phyloP scores from a whole-genome alignment of 257 asterid genomes.

The Solanum sejunctum region DNA sequence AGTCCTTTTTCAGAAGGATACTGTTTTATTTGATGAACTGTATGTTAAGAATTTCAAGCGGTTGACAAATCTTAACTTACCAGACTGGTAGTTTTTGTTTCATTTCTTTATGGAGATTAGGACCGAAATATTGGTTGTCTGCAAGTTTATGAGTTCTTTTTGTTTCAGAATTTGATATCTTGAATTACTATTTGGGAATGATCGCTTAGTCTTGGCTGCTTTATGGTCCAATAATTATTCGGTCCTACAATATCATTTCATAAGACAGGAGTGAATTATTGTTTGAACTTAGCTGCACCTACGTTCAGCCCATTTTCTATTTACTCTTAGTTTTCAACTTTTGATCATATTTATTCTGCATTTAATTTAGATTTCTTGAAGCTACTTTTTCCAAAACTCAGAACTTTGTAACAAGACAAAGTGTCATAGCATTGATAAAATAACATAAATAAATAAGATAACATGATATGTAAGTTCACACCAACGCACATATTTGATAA shows the following conservation, averaged over 20 bases:
- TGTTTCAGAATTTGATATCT: not conserved
- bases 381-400: not conserved
- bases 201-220: not conserved
- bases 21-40: not conserved
- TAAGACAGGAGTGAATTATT: not conserved
- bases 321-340: not conserved
- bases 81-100: not conserved
- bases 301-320: not conserved
- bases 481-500: not conserved
- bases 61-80: not conserved
- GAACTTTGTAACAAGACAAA: not conserved
- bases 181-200: not conserved
- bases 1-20: not conserved
- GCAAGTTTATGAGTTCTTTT: not conserved
- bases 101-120: not conserved
- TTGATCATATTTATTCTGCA: not conserved
- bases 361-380: not conserved
- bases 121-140: not conserved
- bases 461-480: not conserved
- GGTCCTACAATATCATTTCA: not conserved
- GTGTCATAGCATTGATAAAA: not conserved
- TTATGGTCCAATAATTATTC: not conserved
- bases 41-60: not conserved
- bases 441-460: not conserved
- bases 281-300: not conserved